phyloP scores from a whole-genome alignment of 1,139 yeast genomes.

The Sugiyamaella castrensis region DNA sequence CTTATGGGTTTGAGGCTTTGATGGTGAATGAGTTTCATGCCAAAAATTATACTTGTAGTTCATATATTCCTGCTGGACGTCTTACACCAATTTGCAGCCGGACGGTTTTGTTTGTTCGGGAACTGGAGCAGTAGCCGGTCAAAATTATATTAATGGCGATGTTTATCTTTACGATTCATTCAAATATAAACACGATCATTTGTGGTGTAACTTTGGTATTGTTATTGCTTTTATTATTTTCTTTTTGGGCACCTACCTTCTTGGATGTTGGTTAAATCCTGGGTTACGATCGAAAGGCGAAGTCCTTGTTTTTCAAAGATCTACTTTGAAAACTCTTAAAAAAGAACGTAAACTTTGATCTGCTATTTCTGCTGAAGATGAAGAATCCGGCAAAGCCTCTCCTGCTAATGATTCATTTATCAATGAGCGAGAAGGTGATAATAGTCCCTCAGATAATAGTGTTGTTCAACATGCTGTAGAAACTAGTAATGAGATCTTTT shows the following conservation, averaged over 20 bases:
- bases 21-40: conserved; percentile 61
- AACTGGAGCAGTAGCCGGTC: conserved; percentile 64
- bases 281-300: conserved; percentile 85
- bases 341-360: conserved; percentile 20
- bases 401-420: conserved; percentile 19
- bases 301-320: conserved; percentile 61
- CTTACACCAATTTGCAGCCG: conserved; percentile 40
- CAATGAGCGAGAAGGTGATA: conserved; percentile 22
- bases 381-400: conserved; percentile 21
- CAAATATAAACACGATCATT: conserved; percentile 53
- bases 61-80: conserved; percentile 53
- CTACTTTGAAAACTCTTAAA: conserved; percentile 40
- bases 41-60: conserved; percentile 44
- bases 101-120: conserved; percentile 53
- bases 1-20: conserved; percentile 64
- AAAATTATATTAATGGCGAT: conserved; percentile 53
- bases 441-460: conserved; percentile 21
- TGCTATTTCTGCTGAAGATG: conserved; percentile 34
- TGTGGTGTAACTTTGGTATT: conserved; percentile 86
- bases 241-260: conserved; percentile 55
- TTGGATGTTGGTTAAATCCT: conserved; percentile 61
- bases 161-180: conserved; percentile 49
- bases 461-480: conserved; percentile 23
- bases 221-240: conserved; percentile 52
- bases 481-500: conserved; percentile 52